Evolutionary conservation across 75 land plant species (phyloP).

Genomic region (Isoetes taiwanensis): DNA sequence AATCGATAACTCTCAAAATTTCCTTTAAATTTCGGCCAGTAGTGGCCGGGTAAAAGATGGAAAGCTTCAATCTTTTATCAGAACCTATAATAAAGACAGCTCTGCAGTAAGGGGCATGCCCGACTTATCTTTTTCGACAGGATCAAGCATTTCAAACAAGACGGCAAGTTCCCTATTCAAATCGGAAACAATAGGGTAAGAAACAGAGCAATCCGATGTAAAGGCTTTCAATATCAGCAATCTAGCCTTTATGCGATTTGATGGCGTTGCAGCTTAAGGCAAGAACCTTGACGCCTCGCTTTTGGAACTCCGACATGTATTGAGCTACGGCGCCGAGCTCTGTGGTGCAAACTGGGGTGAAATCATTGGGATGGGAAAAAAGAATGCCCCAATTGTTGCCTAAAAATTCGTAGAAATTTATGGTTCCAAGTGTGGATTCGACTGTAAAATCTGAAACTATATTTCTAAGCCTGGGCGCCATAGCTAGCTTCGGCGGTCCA

Average conservation of each 20-base stretch:
- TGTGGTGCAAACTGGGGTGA: conserved; percentile 49
- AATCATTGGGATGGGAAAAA: conserved; percentile 39
- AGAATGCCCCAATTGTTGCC: conserved; percentile 34
- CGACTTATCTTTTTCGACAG: conserved; percentile 24
- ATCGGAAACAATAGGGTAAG: conserved; percentile 32
- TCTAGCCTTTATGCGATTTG: conserved; percentile 29
- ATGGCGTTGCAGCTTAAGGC: conserved; percentile 47
- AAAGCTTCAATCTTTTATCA: conserved; percentile 33
- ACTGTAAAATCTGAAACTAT: conserved; percentile 33
- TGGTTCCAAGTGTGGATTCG: conserved; percentile 28
- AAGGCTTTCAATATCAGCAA: conserved; percentile 30
- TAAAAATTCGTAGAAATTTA: conserved; percentile 26
- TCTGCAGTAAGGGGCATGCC: conserved; percentile 35
- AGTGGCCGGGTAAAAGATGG: conserved; percentile 42
- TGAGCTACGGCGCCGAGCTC: conserved; percentile 32
- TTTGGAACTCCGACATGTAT: conserved; percentile 31
- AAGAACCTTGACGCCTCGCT: conserved; percentile 33
- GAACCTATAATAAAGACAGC: conserved; percentile 36
- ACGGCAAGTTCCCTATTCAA: conserved; percentile 29
- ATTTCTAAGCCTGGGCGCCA: conserved; percentile 34
- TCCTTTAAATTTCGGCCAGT: conserved; percentile 38
- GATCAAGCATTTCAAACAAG: conserved; percentile 37
- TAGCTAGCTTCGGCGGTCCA: too few species aligned
- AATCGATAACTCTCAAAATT: conserved; percentile 34
- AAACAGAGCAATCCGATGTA: conserved; percentile 11